Evolutionary conservation across 331 rosid genomes (phyloP), one percentile per base, ranked within the genome.

Genomic region (Phaseolus coccineus): DNA sequence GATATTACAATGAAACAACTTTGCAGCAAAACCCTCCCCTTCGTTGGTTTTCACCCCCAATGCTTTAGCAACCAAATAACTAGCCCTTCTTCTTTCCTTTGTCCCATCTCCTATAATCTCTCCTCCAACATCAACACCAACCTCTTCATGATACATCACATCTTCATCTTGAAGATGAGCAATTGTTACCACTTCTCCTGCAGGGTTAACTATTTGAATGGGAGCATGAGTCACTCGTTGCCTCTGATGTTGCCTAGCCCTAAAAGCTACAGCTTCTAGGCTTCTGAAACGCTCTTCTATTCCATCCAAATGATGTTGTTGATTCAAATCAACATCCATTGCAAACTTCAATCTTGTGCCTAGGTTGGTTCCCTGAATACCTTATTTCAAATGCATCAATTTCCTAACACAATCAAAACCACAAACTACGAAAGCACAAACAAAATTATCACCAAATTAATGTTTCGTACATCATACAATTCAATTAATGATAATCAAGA

Each of bases 311-410:
- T 89, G 22, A 19, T 19, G 92, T 40, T 84, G 84, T 53, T 77
- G 82, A 84, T 89, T 87, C 81, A 88, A 83, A 82, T 89, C 92
- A 67, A 88, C 84, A 65, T 78, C 83, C 92, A 88, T 86, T 62
- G 55, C 69, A 78, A 31, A 70, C 76, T 74, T 68, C 59, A 66
- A 69, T 50, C 69, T 83, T 66, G 77, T 81, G 71, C 77, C 64
- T 80, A 72, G 66, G 59, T 78, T 79, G 71, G 63, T 73, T 57
- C 64, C 86, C 83, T 67, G 67, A 50, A 63, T 52, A 77, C 15
- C 76, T 11, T 47, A 78, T 56, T 64, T 42, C 80, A 35, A 27
- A 39, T 71, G 73, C 35, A 62, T 80, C 77, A 81, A 80, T 39
- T 9, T 37, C 56, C 48, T 47, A 47, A 46, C 22, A 61, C 55